Base-by-base conservation (phyloP, 352 stramenopile genomes). In the Phytophthora pseudosyringae region DNA sequence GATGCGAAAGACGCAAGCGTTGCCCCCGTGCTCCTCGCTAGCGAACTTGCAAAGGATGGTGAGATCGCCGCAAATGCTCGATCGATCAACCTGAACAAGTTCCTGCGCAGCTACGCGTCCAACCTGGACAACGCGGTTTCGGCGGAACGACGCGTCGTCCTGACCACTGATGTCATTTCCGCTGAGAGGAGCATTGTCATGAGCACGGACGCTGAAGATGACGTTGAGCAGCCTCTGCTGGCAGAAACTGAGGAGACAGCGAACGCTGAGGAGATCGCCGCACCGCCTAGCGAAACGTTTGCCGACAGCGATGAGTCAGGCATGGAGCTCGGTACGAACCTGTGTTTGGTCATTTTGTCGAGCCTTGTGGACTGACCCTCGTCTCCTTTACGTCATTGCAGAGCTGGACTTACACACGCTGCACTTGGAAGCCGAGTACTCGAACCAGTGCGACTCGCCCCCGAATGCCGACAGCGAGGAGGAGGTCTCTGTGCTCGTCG, bases 51-150 rank as follows among this genome's bases (percentile, higher is more conserved):
- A 16, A 67, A 57, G 11, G 55, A 75, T 28, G 33, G 43, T 0
- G 45, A 69, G 8, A 53, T 76, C 50, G 69, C 59, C 3, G 25
- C 29, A 16, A 63, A 53, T 15, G 46, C 58, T 2, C 81, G 80
- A 47, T 78, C 78, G 0, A 88, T 86, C 72, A 89, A 89, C 33
- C 60, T 91, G 12, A 88, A 81, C 43, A 83, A 83, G 13, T 91
- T 91, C 57, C 59, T 90, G 16, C 73, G 79, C 28, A 80, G 82
- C 18, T 91, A 80, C 49, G 78, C 79, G 12, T 89, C 80, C 5
- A 91, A 91, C 58, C 61, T 91, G 16, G 83, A 90, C 31, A 74
- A 71, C 25, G 63, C 63, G 6, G 55, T 71, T 11, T 58, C 61
- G 9, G 43, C 43, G 1, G 50, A 69, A 40, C 39, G 55, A 15